A percentile compares a stretch with the other conserved stretches of the same genome.
Conservation (phyloP, 2,329 filamentous ascomycete species). For the Aureobasidium lini region DNA sequence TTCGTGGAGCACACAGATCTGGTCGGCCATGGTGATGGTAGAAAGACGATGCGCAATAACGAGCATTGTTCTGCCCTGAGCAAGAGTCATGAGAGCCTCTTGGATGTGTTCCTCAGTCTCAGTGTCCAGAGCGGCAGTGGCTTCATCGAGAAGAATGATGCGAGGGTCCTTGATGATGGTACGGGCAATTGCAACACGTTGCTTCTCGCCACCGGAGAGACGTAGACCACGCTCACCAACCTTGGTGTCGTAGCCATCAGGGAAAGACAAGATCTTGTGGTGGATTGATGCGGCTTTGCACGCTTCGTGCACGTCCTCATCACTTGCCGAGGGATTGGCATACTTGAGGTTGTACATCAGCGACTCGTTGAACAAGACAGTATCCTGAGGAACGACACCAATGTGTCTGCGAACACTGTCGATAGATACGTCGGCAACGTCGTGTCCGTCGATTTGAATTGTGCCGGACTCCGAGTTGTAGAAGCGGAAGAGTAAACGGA, state of each 20-base stretch:
- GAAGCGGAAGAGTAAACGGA: conserved; percentile 91
- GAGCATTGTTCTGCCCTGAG: conserved; percentile 80
- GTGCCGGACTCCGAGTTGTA: conserved; percentile 77
- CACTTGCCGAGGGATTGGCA: conserved; percentile 70
- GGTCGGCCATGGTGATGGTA: conserved; percentile 49
- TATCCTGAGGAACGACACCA: conserved; percentile 94
- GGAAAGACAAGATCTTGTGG: conserved; percentile 82
- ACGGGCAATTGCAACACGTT: conserved; percentile 85
- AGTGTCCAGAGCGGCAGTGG: conserved; percentile 83
- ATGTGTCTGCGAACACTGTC: conserved; percentile 88
- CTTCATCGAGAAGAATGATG: conserved; percentile 89
- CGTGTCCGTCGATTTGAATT: conserved; percentile 75
- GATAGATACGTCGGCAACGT: conserved; percentile 82
- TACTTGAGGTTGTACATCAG: conserved; percentile 94
- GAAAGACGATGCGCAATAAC: conserved; percentile 74
- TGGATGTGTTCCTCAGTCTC: conserved; percentile 93
- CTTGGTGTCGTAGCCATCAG: conserved; percentile 80
- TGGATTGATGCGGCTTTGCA: conserved; percentile 86
- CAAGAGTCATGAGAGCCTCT: conserved; percentile 71
- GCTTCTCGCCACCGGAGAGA: conserved; percentile 85
- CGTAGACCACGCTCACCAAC: conserved; percentile 85
- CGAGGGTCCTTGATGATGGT: conserved; percentile 87
- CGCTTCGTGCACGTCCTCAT: conserved; percentile 74
- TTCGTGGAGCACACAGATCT: conserved; percentile 49
- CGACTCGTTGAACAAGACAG: conserved; percentile 87